Evolutionary conservation across 345 rosid species (phyloP).

Genomic region (Theobroma cacao): DNA sequence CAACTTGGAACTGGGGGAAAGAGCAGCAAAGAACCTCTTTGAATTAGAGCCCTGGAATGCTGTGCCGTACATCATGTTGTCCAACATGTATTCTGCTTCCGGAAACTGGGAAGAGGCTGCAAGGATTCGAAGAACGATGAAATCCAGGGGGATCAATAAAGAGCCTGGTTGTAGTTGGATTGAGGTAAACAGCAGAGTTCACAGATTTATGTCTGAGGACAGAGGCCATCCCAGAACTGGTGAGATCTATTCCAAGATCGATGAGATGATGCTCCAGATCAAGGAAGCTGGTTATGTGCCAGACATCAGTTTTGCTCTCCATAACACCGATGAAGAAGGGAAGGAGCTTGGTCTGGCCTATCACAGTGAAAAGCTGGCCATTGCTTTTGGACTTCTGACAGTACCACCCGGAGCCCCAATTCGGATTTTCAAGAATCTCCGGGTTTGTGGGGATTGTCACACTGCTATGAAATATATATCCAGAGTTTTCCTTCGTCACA

Average conservation of each 20-base stretch:
- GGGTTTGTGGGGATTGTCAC: constrained; percentile 94
- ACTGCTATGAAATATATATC: constrained; percentile 79
- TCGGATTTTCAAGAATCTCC: constrained; percentile 83
- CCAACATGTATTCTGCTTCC: constrained; percentile 66
- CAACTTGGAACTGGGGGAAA: constrained; percentile 68
- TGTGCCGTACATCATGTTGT: constrained; percentile 69
- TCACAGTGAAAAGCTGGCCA: constrained; percentile 89
- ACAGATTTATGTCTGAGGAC: constrained; percentile 76
- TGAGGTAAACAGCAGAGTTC: constrained; percentile 53
- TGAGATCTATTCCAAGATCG: constrained; percentile 68
- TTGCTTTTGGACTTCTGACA: constrained; percentile 74
- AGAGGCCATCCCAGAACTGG: constrained; percentile 59
- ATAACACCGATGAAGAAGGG: constrained; percentile 68
- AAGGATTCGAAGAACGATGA: constrained; percentile 63
- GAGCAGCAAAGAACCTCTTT: constrained; percentile 70
- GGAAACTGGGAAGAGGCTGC: constrained; percentile 82
- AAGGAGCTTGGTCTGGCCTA: constrained; percentile 79
- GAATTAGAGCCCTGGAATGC: constrained; percentile 69
- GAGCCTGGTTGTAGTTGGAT: constrained; percentile 94
- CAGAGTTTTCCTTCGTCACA: constrained; percentile 48
- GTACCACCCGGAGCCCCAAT: constrained; percentile 59
- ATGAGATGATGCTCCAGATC: constrained; percentile 61
- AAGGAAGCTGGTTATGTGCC: constrained; percentile 76
- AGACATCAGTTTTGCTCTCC: constrained; percentile 71
- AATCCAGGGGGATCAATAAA: constrained; percentile 59